Evolutionary conservation across 257 asterid species (phyloP), one percentile per base, ranked within the genome.

Genomic region (Anisodus tanguticus): DNA sequence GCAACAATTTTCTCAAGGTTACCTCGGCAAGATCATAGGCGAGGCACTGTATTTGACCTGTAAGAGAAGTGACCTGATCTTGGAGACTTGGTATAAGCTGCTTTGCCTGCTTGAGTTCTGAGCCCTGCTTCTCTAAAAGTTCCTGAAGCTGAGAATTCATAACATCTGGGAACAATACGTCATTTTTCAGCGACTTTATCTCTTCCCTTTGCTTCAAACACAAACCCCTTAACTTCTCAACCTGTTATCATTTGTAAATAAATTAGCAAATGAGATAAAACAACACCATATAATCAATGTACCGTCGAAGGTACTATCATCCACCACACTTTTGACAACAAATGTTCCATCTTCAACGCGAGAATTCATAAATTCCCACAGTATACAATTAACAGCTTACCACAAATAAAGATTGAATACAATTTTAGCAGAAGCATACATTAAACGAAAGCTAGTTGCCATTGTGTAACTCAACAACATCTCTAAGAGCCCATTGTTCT

Each of bases 161-260:
- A 17, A 88, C 91, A 43, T 94, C 99, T 19, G 98, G 98, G 91
- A 96, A 96, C 49, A 96, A 88, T 80, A 96, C 77, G 8, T 92
- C 90, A 76, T 55, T 94, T 87, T 96, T 94, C 79, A 96, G 88
- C 19, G 95, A 91, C 93, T 91, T 94, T 69, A 94, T 94, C 93
- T 96, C 98, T 83, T 93, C 98, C 92, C 98, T 94, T 87, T 94
- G 99, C 91, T 92, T 93, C 91, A 96, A 87, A 91, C 99, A 94
- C 90, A 96, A 85, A 85, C 94, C 99, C 82, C 94, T 96, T 92
- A 96, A 83, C 89, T 94, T 96, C 74, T 96, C 99, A 84, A 92
- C 99, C 99, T 96, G 86, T 31, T 37, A 10, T 68, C 47, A 45
- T 82, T 5, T 6, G 39, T 26, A 87, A 83, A 68, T 76, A 83